Evolutionary conservation across 495 filamentous ascomycete genomes (phyloP).

Genomic region (Penicillium roqueforti): DNA sequence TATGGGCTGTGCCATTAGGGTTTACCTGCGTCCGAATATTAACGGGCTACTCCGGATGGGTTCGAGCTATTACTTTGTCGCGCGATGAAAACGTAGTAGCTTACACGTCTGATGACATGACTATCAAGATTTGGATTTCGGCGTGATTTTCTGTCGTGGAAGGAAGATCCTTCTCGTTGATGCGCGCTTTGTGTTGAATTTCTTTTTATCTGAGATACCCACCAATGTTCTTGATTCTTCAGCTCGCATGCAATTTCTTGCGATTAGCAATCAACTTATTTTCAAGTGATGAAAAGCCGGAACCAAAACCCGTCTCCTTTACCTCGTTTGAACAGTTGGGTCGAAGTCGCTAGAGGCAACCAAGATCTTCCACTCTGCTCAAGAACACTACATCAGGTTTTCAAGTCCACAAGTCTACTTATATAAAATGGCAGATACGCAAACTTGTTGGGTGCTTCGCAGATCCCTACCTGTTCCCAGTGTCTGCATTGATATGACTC

Average conservation of each 20-base stretch:
- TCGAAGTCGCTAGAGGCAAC: neutral
- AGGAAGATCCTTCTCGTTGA: neutral
- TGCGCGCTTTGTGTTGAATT: neutral
- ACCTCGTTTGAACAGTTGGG: neutral
- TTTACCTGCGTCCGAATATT: neutral
- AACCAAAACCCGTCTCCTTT: neutral
- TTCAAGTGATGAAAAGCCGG: neutral
- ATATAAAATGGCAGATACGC: neutral
- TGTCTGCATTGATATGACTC: neutral
- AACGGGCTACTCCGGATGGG: constrained; percentile 8
- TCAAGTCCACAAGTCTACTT: neutral
- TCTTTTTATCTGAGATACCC: constrained; percentile 10
- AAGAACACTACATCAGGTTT: neutral
- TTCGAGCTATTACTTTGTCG: constrained; percentile 1
- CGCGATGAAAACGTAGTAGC: neutral
- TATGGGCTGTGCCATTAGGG: neutral
- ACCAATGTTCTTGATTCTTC: constrained; percentile 3
- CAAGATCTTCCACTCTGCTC: neutral
- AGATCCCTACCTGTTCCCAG: neutral
- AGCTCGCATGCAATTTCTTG: neutral
- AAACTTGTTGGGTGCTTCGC: neutral
- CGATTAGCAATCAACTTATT: neutral
- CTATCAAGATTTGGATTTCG: constrained; percentile 9
- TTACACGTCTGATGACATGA: constrained; percentile 10
- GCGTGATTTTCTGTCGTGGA: neutral